These are phyloP conservation scores for Aspergillus transmontanensis DNA, from an alignment of 2,329 filamentous ascomycete species.

Conservation along the genomic window DNA sequence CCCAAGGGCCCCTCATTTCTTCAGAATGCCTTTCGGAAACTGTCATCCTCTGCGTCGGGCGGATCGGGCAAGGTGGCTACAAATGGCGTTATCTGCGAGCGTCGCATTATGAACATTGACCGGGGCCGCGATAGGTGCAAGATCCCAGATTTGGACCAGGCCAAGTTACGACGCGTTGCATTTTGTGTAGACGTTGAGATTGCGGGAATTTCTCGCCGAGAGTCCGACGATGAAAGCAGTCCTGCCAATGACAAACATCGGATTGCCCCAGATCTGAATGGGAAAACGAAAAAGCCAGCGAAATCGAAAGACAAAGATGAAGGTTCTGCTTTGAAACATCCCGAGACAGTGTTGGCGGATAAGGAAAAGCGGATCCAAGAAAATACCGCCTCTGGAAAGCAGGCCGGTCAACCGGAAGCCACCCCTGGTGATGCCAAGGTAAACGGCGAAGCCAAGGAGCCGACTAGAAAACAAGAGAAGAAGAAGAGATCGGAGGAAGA, in stretches of 20 bases:
- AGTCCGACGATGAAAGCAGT: constrained; percentile 55
- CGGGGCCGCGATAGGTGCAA: constrained; percentile 75
- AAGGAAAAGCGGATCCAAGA: constrained; percentile 55
- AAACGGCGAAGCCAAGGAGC: constrained; percentile 42
- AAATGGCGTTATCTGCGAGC: constrained; percentile 73
- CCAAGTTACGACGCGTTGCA: constrained; percentile 82
- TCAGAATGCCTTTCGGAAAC: constrained; percentile 75
- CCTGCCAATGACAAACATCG: constrained; percentile 35
- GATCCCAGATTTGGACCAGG: constrained; percentile 75
- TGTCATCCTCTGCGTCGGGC: constrained; percentile 68
- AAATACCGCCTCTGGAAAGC: constrained; percentile 14
- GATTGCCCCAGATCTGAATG: constrained; percentile 27
- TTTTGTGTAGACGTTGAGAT: constrained; percentile 99
- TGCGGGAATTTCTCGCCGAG: constrained; percentile 81
- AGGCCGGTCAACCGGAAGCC: constrained; percentile 10
- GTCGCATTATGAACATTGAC: constrained; percentile 83
- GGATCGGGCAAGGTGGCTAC: constrained; percentile 56
- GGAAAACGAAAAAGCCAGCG: constrained; percentile 44
- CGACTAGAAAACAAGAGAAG: constrained; percentile 83
- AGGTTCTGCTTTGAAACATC: constrained; percentile 71
- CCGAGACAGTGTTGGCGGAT: constrained; percentile 57
- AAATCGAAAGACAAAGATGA: constrained; percentile 70
- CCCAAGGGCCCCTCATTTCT: constrained; percentile 76
- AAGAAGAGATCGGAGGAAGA: constrained; percentile 95
- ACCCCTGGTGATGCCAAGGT: constrained; percentile 31